These are phyloP conservation scores for Cantharellus anzutake DNA, from an alignment of 768 basidiomycete species.

Conservation along the genomic window DNA sequence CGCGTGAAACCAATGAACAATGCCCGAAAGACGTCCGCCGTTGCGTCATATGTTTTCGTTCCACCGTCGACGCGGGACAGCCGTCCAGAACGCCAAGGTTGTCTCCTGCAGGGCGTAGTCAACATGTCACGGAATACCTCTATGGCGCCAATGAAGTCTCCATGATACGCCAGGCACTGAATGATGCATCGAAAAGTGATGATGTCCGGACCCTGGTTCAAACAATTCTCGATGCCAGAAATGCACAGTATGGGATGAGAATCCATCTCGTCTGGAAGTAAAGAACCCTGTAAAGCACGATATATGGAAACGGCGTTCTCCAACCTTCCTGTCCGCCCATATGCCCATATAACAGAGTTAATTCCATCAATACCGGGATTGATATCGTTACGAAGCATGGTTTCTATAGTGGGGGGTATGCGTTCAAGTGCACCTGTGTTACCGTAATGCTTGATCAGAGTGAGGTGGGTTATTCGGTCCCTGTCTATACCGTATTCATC, in stretches of 20 bases:
- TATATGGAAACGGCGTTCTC: slow-evolving; percentile 46
- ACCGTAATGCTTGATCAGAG: slow-evolving; percentile 37
- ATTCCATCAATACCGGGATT: slow-evolving; percentile 43
- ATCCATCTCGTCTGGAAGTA: slow-evolving; percentile 21
- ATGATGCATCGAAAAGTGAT: slow-evolving; percentile 51
- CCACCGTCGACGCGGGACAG: neutral
- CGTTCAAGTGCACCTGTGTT: slow-evolving; percentile 27
- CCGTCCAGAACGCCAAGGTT: neutral
- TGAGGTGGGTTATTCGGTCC: slow-evolving; percentile 42
- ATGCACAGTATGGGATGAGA: slow-evolving; percentile 15
- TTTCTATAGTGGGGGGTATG: slow-evolving; percentile 34
- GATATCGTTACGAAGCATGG: slow-evolving; percentile 31
- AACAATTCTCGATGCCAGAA: slow-evolving; percentile 13
- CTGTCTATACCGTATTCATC: slow-evolving; percentile 30
- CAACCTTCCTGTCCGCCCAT: slow-evolving; percentile 29
- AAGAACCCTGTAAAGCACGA: slow-evolving; percentile 34
- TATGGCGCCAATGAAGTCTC: slow-evolving; percentile 38
- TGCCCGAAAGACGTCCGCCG: neutral
- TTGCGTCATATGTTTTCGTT: neutral
- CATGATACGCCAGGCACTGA: slow-evolving; percentile 52
- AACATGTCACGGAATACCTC: slow-evolving; percentile 34
- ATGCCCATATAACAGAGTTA: slow-evolving; percentile 57
- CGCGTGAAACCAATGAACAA: slow-evolving; percentile 1
- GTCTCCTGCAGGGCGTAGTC: neutral
- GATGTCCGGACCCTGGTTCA: slow-evolving; percentile 33